phyloP scores from a whole-genome alignment of 2,329 filamentous ascomycete species.

The Biscogniauxia sp. region DNA sequence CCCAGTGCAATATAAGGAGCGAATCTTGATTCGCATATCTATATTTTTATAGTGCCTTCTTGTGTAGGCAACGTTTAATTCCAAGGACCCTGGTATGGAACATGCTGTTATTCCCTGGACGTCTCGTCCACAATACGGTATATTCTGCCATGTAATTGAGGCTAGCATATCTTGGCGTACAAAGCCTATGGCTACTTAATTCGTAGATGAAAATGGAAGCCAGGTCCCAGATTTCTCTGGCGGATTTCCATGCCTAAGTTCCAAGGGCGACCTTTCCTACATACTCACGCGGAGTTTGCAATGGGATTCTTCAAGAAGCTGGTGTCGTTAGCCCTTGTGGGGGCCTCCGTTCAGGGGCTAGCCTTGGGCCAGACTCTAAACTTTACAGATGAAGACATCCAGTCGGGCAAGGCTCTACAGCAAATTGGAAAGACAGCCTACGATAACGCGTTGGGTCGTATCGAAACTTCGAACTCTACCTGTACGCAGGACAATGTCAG shows the following conservation, averaged over 20 bases:
- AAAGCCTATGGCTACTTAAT: constrained; percentile 3
- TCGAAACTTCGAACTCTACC: constrained; percentile 15
- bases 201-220: constrained; percentile 1
- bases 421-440: constrained; percentile 25
- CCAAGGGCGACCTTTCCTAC: constrained; percentile 9
- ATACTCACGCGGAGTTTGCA: constrained; percentile 9
- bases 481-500: constrained; percentile 31
- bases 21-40: constrained; percentile 6
- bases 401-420: constrained; percentile 27
- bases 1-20: constrained; percentile 14
- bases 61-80: constrained; percentile 16
- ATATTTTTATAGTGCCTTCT: constrained; percentile 14
- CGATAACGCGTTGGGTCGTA: constrained; percentile 23
- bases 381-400: constrained; percentile 27
- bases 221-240: constrained; percentile 13
- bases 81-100: constrained; percentile 1
- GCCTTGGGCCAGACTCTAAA: constrained; percentile 15
- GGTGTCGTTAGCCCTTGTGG: constrained; percentile 19
- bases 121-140: constrained; percentile 18
- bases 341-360: constrained; percentile 23
- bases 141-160: constrained; percentile 18
- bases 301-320: constrained; percentile 23
- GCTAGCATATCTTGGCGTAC: constrained; percentile 16
- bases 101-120: constrained; percentile 7
- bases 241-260: background rate